Percentiles rank a stretch among this genome's conserved stretches.
Evolutionary conservation across 2,329 filamentous ascomycete genomes (phyloP).

Genomic region (Aspergillus sclerotialis): DNA sequence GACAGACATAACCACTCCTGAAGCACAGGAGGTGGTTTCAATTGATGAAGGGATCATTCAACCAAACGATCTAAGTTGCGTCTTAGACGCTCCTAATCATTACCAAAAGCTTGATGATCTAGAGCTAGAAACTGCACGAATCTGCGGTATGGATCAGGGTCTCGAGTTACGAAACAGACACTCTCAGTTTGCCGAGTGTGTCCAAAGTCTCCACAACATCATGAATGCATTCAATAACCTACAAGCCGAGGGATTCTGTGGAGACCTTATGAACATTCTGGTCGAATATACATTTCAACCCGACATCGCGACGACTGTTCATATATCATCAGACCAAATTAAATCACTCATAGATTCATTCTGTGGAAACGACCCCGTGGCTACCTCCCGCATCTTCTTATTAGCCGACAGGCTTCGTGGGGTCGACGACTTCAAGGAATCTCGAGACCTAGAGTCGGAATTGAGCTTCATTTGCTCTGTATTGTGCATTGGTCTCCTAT

Average conservation of each 20-base stretch:
- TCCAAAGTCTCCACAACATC: background rate
- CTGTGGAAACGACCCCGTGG: background rate
- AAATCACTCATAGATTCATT: background rate
- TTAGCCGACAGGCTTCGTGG: too few relatives aligned
- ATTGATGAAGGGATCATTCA: too few relatives aligned
- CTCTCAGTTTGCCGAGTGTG: background rate
- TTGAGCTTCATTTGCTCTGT: background rate
- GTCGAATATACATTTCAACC: background rate
- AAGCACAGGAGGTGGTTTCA: too few relatives aligned
- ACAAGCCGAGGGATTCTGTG: background rate
- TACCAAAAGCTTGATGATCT: background rate
- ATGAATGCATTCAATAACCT: background rate
- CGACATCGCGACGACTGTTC: background rate
- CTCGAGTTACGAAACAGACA: background rate
- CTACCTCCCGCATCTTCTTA: background rate
- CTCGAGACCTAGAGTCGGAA: too few relatives aligned
- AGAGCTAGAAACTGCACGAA: background rate
- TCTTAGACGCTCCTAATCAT: background rate
- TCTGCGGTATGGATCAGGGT: background rate
- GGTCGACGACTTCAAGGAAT: too few relatives aligned
- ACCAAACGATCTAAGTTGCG: too few relatives aligned
- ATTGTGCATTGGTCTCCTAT: constrained; percentile 2
- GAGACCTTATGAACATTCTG: background rate
- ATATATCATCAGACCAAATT: background rate
- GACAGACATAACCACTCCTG: too few relatives aligned